Conservation (phyloP, 1,284 basidiomycete species). For the Heimioporus punctisporus region DNA sequence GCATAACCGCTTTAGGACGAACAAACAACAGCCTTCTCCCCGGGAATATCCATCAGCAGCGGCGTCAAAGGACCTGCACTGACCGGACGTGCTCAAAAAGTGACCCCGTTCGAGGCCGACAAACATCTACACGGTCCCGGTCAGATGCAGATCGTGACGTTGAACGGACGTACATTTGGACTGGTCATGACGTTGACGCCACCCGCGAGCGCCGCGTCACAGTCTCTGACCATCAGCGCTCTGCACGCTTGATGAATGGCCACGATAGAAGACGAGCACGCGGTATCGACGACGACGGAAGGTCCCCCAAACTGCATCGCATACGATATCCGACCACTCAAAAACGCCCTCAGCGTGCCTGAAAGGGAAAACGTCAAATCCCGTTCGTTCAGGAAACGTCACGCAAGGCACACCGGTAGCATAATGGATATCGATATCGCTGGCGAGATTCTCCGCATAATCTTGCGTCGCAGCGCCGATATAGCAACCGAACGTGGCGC, state of each 20-base stretch:
- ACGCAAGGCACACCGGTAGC: slow-evolving; percentile 55
- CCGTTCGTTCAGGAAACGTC: not conserved
- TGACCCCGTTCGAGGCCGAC: slow-evolving; percentile 69
- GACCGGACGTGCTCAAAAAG: slow-evolving; percentile 66
- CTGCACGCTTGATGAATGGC: slow-evolving; percentile 71
- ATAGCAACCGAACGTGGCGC: slow-evolving; percentile 62
- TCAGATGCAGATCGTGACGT: no score
- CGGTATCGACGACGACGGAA: slow-evolving; percentile 70
- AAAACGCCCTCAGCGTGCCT: slow-evolving; percentile 71
- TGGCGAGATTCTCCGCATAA: slow-evolving; percentile 63
- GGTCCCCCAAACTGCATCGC: slow-evolving; percentile 69
- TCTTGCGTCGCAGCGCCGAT: slow-evolving; percentile 71
- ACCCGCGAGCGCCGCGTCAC: slow-evolving; percentile 67
- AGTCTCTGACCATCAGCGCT: slow-evolving; percentile 62
- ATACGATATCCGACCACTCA: slow-evolving; percentile 72
- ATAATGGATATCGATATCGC: slow-evolving; percentile 70
- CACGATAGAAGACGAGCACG: slow-evolving; percentile 70
- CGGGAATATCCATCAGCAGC: slow-evolving; percentile 75
- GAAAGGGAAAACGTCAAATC: slow-evolving; percentile 6
- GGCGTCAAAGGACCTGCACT: slow-evolving; percentile 72
- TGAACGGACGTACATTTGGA: slow-evolving; percentile 56
- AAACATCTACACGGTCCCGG: no score
- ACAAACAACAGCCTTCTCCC: slow-evolving; percentile 71
- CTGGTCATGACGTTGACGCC: slow-evolving; percentile 75
- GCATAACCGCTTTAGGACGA: slow-evolving; percentile 69